Conservation (phyloP, 495 filamentous ascomycete genomes). For the Lindgomyces ingoldianus region DNA sequence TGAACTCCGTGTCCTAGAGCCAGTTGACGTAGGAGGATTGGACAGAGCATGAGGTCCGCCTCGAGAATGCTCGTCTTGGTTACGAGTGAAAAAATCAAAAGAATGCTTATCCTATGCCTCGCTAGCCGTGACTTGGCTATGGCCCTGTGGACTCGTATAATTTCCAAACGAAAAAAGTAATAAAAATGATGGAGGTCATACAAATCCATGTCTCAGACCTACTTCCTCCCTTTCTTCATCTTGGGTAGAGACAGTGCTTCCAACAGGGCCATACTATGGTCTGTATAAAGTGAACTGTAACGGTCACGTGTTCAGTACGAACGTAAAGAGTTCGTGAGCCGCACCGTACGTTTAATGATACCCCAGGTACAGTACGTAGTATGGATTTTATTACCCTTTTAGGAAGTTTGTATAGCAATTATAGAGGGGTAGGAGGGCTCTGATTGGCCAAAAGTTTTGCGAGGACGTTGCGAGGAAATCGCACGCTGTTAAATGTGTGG, state of each 20-base stretch:
- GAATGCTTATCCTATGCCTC: constrained; percentile 53
- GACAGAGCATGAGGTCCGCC: constrained; percentile 71
- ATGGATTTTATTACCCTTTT: no score
- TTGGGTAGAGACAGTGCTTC: constrained; percentile 55
- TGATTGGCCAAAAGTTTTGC: no score
- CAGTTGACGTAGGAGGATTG: no score
- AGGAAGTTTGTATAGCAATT: no score
- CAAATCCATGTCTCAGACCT: constrained; percentile 55
- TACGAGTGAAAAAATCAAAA: constrained; percentile 63
- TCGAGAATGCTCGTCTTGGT: constrained; percentile 57
- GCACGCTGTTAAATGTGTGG: no score
- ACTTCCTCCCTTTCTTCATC: constrained; percentile 53
- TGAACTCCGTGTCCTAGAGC: no score
- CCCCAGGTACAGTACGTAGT: no score
- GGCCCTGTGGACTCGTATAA: constrained; percentile 26
- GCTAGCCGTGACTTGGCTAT: not conserved
- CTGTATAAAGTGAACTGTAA: constrained; percentile 74
- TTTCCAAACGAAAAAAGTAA: constrained; percentile 70
- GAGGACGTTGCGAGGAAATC: no score
- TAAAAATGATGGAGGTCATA: constrained; percentile 56
- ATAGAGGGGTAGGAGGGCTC: no score
- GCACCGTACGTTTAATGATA: no score
- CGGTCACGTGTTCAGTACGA: no score
- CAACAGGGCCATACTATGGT: constrained; percentile 72
- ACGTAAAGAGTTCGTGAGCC: no score